A percentile compares a stretch with the other conserved stretches of the same genome.
These are phyloP conservation scores for Cyclotella atomus DNA, from an alignment of 108 stramenopile genomes.

Conservation along the genomic window DNA sequence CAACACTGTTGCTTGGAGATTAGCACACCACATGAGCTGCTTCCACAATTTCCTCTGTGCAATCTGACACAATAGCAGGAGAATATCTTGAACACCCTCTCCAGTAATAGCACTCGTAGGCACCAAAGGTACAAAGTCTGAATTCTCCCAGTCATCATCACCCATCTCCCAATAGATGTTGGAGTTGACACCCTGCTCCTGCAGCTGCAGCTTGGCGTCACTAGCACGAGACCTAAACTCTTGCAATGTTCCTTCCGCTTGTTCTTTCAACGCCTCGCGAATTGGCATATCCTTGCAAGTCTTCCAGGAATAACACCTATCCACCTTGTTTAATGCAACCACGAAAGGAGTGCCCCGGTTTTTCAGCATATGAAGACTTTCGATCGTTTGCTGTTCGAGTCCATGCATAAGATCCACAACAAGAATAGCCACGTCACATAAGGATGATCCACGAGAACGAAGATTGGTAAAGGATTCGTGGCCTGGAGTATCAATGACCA, in stretches of 20 bases:
- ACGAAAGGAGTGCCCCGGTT: conserved; percentile 96
- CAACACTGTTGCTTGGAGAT: conserved; percentile 94
- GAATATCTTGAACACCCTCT: conserved; percentile 98
- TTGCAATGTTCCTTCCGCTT: conserved; percentile 85
- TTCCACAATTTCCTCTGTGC: conserved; percentile 93
- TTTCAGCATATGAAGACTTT: conserved; percentile 95
- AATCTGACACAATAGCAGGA: conserved; percentile 91
- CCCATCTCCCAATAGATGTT: conserved; percentile 99
- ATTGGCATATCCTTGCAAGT: conserved; percentile 90
- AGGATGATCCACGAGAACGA: conserved; percentile 94
- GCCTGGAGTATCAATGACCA: conserved; percentile 98
- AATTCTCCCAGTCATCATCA: conserved; percentile 89
- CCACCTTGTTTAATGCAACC: conserved; percentile 98
- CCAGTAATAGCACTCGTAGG: conserved; percentile 98
- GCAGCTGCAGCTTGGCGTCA: conserved; percentile 86
- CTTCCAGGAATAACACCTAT: conserved; percentile 98
- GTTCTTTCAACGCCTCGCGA: conserved; percentile 91
- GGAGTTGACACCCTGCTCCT: conserved; percentile 97
- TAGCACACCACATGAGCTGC: conserved; percentile 93
- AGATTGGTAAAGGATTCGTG: conserved; percentile 99
- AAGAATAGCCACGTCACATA: conserved; percentile 99
- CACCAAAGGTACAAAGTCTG: conserved; percentile 93
- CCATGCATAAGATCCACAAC: conserved; percentile 99
- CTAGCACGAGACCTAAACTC: conserved; percentile 92
- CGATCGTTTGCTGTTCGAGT: conserved; percentile 99